Evolutionary conservation across 2,329 filamentous ascomycete species (phyloP).

Genomic region (Pseudocercospora eumusae): DNA sequence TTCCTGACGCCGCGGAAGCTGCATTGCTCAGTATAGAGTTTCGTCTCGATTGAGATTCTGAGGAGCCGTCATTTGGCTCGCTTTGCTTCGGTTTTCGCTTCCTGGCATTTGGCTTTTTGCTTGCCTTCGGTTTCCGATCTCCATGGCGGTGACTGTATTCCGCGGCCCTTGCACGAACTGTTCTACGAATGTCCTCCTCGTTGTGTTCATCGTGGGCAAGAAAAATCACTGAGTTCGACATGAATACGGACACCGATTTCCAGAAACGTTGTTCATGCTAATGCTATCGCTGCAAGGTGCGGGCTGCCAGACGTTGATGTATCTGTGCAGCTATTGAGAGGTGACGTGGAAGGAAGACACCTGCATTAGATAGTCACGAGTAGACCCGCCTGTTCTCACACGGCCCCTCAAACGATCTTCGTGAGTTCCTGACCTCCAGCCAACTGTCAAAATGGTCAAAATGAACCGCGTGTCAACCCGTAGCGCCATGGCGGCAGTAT

Average conservation of each 20-base stretch:
- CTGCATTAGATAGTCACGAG: constrained; percentile 2
- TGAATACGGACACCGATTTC: background rate
- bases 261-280: background rate
- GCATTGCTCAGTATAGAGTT: constrained; percentile 1
- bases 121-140: constrained; percentile 12
- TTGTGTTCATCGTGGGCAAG: constrained; percentile 6
- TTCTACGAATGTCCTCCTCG: constrained; percentile 9
- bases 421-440: background rate
- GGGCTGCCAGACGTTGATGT: background rate
- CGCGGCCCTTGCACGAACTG: constrained; percentile 16
- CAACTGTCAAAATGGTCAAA: background rate
- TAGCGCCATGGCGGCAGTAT: background rate
- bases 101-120: constrained; percentile 3
- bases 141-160: constrained; percentile 19
- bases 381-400: background rate
- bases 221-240: constrained; percentile 12
- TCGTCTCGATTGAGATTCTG: background rate
- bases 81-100: constrained; percentile 4
- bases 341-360: constrained; percentile 5
- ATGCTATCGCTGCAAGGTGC: background rate
- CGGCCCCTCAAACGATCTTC: background rate
- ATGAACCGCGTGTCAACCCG: background rate
- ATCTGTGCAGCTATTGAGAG: background rate
- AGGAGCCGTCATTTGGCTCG: background rate
- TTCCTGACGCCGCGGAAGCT: background rate